A percentile compares a stretch with the other conserved stretches of the same genome.
Conservation (phyloP, 73 alveolate genomes). For the Tetrahymena borealis region DNA sequence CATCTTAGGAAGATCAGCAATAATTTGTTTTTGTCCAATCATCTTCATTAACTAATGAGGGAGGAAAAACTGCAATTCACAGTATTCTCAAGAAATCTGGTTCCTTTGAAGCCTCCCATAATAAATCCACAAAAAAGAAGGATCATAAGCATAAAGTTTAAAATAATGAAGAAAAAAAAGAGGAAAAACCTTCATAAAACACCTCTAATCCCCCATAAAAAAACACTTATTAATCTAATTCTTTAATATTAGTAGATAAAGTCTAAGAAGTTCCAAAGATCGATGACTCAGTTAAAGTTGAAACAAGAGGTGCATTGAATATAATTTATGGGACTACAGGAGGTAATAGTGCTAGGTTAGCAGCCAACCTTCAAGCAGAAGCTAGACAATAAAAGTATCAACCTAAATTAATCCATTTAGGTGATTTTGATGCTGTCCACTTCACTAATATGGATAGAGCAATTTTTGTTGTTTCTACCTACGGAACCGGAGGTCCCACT, state of each 20-base stretch:
- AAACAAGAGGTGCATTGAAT: constrained; percentile 20
- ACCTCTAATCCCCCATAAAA: not conserved
- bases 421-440: constrained; percentile 26
- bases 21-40: not conserved
- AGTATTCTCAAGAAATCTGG: not conserved
- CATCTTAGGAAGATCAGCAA: not conserved
- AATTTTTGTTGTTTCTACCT: constrained; percentile 31
- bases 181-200: not conserved
- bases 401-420: constrained; percentile 27
- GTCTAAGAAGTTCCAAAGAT: not conserved
- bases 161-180: not conserved
- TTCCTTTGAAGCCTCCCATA: not conserved
- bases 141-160: not conserved
- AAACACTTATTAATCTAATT: not conserved
- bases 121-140: not conserved
- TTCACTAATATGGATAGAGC: not conserved
- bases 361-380: constrained; percentile 20
- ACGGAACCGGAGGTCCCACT: constrained; percentile 42
- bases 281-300: not conserved
- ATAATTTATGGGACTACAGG: constrained; percentile 36
- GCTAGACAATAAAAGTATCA: constrained; percentile 11
- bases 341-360: constrained; percentile 33
- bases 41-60: not conserved
- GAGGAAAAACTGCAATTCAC: not conserved
- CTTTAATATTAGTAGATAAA: not conserved